Evolutionary conservation across 441 rosid genomes (phyloP).

Genomic region (Biscutella laevigata): DNA sequence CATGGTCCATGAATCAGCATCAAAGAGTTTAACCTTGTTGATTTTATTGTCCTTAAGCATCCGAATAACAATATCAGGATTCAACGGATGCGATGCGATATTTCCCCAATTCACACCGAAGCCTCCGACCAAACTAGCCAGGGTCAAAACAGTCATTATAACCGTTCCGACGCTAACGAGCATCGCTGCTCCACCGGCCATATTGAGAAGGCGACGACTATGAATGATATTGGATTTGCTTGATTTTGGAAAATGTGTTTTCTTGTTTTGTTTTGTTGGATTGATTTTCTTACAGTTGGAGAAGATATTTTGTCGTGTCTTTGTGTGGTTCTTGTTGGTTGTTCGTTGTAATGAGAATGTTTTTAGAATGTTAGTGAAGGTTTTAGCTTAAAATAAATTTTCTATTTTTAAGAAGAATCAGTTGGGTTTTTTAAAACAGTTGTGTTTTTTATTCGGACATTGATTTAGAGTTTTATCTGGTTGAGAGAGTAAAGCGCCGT

Average conservation of each 20-base stretch:
- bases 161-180: conserved; percentile 16
- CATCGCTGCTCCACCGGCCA: conserved; percentile 29
- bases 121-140: conserved; percentile 28
- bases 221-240: neutral
- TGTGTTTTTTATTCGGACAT: no score
- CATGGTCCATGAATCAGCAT: conserved; percentile 45
- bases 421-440: no score
- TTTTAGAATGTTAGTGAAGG: conserved; percentile 13
- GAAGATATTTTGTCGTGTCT: conserved; percentile 7
- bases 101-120: conserved; percentile 83
- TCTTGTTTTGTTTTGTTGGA: neutral
- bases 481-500: no score
- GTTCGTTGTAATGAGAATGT: conserved; percentile 17
- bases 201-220: conserved; percentile 21
- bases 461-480: no score
- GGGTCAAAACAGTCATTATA: conserved; percentile 21
- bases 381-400: conserved; percentile 18
- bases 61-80: conserved; percentile 42
- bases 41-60: conserved; percentile 73
- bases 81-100: conserved; percentile 52
- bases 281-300: neutral
- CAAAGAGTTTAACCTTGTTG: conserved; percentile 64
- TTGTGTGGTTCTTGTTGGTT: no score
- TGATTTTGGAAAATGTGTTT: neutral
- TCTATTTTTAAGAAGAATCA: conserved; percentile 14